Percentiles rank a stretch among this genome's conserved stretches.
phyloP scores from a whole-genome alignment of 1,139 yeast genomes.

The Suhomyces taliae region DNA sequence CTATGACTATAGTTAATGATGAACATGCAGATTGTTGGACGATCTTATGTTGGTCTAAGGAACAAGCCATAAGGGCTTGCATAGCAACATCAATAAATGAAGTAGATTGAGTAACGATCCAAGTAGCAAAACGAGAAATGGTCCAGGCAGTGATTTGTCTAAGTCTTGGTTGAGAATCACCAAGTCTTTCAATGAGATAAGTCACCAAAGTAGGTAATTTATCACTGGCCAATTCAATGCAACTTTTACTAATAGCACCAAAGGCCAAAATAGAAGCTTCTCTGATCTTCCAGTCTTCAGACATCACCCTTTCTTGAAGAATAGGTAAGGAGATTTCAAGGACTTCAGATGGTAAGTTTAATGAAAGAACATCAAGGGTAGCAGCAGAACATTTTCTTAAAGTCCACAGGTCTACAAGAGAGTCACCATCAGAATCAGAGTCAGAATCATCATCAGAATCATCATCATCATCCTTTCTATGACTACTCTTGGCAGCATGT shows the following conservation, averaged over 20 bases:
- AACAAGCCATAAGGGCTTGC: conserved; percentile 70
- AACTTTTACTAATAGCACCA: conserved; percentile 94
- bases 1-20: conserved; percentile 80
- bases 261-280: conserved; percentile 93
- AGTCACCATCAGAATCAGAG: conserved; percentile 64
- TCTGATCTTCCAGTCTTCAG: conserved; percentile 80
- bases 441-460: conserved; percentile 51
- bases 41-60: conserved; percentile 79
- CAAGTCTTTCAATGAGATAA: conserved; percentile 75
- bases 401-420: conserved; percentile 77
- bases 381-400: conserved; percentile 94
- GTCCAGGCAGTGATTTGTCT: conserved; percentile 97
- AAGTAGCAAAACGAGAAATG: conserved; percentile 74
- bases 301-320: conserved; percentile 66
- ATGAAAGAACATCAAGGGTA: conserved; percentile 78
- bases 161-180: conserved; percentile 79
- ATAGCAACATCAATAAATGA: conserved; percentile 75
- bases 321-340: conserved; percentile 70
- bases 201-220: conserved; percentile 83
- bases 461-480: conserved; percentile 20
- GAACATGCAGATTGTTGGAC: conserved; percentile 95
- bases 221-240: conserved; percentile 66
- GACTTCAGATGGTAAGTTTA: conserved; percentile 66
- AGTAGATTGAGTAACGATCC: conserved; percentile 75
- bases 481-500: conserved; percentile 39